Evolutionary conservation across 805 yeast genomes (phyloP).

Genomic region (Lipomyces mesembrius): DNA sequence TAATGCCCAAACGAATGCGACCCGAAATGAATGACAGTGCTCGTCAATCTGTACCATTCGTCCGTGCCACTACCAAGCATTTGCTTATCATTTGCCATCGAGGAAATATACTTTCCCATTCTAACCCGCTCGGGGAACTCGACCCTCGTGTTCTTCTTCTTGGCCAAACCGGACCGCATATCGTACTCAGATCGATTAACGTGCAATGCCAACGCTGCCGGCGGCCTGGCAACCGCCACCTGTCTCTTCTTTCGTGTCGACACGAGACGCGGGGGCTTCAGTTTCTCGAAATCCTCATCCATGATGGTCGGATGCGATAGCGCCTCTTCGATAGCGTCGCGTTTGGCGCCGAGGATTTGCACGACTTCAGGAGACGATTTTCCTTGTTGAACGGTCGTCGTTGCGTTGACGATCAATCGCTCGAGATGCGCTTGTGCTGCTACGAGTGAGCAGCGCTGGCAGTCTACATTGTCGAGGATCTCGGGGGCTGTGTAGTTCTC

Average conservation of each 20-base stretch:
- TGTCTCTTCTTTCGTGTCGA: constrained; percentile 83
- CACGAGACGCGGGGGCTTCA: constrained; percentile 63
- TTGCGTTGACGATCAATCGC: constrained; percentile 23
- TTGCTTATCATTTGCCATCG: constrained; percentile 8
- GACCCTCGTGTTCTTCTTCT: constrained; percentile 84
- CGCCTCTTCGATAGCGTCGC: constrained; percentile 57
- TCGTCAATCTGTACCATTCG: constrained; percentile 67
- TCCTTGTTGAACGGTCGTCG: background rate
- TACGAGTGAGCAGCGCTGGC: constrained; percentile 84
- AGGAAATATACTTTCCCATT: constrained; percentile 26
- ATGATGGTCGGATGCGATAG: constrained; percentile 69
- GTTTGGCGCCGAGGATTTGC: constrained; percentile 51
- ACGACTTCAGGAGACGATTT: constrained; percentile 12
- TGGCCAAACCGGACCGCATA: constrained; percentile 77
- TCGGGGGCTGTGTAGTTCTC: constrained; percentile 77
- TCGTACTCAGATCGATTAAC: constrained; percentile 94
- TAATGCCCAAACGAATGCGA: constrained; percentile 98
- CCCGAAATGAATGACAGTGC: constrained; percentile 91
- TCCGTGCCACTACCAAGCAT: background rate
- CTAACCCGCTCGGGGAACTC: constrained; percentile 72
- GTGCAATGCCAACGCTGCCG: constrained; percentile 81
- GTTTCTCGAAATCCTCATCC: constrained; percentile 74
- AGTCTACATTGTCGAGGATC: constrained; percentile 88
- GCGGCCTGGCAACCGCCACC: constrained; percentile 76
- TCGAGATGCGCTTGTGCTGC: constrained; percentile 44